A percentile compares a stretch with the other conserved stretches of the same genome.
Conservation (phyloP, 1,284 basidiomycete genomes). For the Leccinum huronense region DNA sequence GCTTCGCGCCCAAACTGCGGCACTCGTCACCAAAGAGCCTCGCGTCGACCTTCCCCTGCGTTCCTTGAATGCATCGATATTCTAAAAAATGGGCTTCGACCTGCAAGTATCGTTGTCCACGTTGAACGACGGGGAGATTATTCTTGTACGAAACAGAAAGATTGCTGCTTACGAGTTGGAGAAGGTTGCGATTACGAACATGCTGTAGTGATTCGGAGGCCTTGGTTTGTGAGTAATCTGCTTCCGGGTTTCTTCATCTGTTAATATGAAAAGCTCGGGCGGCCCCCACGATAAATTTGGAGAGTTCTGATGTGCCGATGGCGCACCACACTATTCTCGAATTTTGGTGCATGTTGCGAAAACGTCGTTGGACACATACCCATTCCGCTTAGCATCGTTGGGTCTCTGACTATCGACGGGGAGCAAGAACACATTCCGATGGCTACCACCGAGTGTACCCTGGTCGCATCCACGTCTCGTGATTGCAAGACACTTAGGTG, state of each 20-base stretch:
- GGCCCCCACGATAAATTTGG: conserved; percentile 82
- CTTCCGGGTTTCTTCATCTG: background rate
- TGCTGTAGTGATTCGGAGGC: conserved; percentile 85
- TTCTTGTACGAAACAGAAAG: conserved; percentile 91
- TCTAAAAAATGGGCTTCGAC: conserved; percentile 81
- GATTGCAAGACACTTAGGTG: conserved; percentile 98
- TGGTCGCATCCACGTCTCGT: conserved; percentile 96
- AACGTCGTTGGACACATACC: conserved; percentile 99
- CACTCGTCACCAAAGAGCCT: conserved; percentile 19
- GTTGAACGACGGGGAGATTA: conserved; percentile 91
- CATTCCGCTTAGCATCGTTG: conserved; percentile 93
- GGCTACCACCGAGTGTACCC: conserved; percentile 98
- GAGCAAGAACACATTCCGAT: conserved; percentile 89
- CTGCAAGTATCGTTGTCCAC: conserved; percentile 54
- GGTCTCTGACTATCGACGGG: conserved; percentile 91
- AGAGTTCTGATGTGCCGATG: conserved; percentile 82
- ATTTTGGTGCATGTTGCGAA: conserved; percentile 98
- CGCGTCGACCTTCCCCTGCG: conserved; percentile 40
- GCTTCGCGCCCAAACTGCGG: conserved; percentile 38
- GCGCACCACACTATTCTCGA: conserved; percentile 90
- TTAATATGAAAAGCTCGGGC: conserved; percentile 65
- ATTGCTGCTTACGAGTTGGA: conserved; percentile 93
- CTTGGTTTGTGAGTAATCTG: conserved; percentile 75
- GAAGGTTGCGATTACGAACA: conserved; percentile 86
- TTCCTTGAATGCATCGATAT: conserved; percentile 78